Evolutionary conservation across 176 grass and related monocot genomes (phyloP).

Genomic region (Triticum monococcum): DNA sequence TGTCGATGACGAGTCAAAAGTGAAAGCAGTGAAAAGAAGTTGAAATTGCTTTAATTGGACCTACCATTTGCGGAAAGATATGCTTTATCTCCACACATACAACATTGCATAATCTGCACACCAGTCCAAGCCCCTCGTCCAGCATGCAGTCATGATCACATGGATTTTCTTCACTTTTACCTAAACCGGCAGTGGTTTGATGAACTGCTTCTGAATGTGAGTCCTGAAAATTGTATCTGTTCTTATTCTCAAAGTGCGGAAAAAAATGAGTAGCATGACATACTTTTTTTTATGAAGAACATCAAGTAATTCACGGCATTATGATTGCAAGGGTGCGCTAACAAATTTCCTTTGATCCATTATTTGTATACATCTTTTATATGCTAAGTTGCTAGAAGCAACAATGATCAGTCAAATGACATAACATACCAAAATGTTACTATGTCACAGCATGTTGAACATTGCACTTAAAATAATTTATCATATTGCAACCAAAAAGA

Average conservation of each 20-base stretch:
- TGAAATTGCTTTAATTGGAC: slow-evolving; percentile 3
- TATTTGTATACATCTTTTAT: neutral
- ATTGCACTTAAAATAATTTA: neutral
- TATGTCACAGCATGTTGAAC: neutral
- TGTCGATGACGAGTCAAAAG: neutral
- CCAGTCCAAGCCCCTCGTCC: slow-evolving; percentile 62
- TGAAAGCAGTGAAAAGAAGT: slow-evolving; percentile 5
- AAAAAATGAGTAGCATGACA: neutral
- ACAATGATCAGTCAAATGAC: neutral
- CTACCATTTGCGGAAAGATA: slow-evolving; percentile 73
- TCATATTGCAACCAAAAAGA: neutral
- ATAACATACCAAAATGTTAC: neutral
- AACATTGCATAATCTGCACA: slow-evolving; percentile 61
- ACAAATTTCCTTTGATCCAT: neutral
- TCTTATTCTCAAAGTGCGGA: slow-evolving; percentile 21
- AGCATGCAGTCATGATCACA: slow-evolving; percentile 73
- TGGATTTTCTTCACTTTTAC: slow-evolving; percentile 33
- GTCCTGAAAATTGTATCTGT: slow-evolving; percentile 30
- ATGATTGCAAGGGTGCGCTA: neutral
- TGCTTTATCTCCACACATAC: slow-evolving; percentile 69
- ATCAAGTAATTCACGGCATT: neutral
- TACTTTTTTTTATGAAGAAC: neutral
- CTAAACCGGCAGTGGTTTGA: slow-evolving; percentile 24
- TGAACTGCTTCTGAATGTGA: slow-evolving; percentile 33
- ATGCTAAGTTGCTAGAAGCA: neutral